A percentile compares a stretch with the other conserved stretches of the same genome.
Evolutionary conservation across 306 rosid species (phyloP).

Genomic region (Betula pendula): DNA sequence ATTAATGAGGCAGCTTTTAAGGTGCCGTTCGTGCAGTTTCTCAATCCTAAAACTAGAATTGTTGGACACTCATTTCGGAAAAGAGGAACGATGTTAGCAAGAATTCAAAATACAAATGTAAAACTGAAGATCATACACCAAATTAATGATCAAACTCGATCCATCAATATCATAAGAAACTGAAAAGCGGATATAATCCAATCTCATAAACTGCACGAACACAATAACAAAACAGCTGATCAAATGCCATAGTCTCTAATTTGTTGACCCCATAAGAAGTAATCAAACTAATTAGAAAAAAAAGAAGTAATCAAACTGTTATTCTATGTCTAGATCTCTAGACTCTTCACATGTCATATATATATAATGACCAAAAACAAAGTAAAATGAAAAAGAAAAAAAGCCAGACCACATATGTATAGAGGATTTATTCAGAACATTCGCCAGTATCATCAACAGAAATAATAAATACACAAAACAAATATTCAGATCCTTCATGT

Average conservation of each 20-base stretch:
- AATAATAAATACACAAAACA: background rate
- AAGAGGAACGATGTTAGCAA: no score
- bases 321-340: background rate
- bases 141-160: background rate
- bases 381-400: background rate
- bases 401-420: background rate
- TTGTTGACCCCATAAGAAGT: background rate
- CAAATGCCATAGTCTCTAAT: no score
- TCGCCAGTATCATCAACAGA: background rate
- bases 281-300: no score
- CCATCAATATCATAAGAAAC: background rate
- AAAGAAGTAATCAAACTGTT: background rate
- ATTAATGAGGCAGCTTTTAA: no score
- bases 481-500: background rate
- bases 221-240: background rate
- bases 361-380: background rate
- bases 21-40: no score
- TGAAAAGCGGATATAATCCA: background rate
- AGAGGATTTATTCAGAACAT: background rate
- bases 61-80: no score
- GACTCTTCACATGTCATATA: background rate
- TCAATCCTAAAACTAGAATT: no score
- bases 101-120: no score
- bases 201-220: background rate
- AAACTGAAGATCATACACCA: no score